Conservation (phyloP, 805 yeast species). For the Schizosaccharomyces japonicus region DNA sequence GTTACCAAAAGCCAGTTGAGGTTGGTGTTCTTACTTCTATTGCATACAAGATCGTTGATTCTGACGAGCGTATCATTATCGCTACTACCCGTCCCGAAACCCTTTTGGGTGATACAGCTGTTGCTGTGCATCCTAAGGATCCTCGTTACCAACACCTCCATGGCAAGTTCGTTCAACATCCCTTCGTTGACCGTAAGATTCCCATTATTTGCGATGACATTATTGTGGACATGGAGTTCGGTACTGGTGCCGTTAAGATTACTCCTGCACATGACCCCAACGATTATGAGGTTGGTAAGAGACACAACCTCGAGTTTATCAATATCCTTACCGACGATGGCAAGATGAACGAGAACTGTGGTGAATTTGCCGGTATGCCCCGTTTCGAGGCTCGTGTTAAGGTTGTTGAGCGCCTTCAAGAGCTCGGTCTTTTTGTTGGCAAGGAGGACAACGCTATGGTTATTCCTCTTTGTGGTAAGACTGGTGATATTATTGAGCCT, state of each 20-base stretch:
- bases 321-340: slow-evolving; percentile 88
- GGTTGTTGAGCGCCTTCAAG: slow-evolving; percentile 62
- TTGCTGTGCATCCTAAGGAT: slow-evolving; percentile 94
- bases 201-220: slow-evolving; percentile 79
- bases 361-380: slow-evolving; percentile 75
- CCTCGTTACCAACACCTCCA: slow-evolving; percentile 79
- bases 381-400: slow-evolving; percentile 78
- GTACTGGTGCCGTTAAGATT: slow-evolving; percentile 98
- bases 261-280: slow-evolving; percentile 96
- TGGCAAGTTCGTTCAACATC: slow-evolving; percentile 78
- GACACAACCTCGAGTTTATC: slow-evolving; percentile 68
- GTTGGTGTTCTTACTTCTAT: slow-evolving; percentile 93
- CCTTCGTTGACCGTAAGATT: slow-evolving; percentile 59
- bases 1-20: slow-evolving; percentile 60
- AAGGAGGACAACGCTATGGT: slow-evolving; percentile 91
- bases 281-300: slow-evolving; percentile 90
- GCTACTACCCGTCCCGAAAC: slow-evolving; percentile 99
- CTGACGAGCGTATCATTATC: slow-evolving; percentile 49
- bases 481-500: slow-evolving; percentile 94
- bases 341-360: slow-evolving; percentile 70
- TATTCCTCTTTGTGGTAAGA: slow-evolving; percentile 80
- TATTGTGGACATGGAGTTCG: slow-evolving; percentile 97
- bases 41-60: slow-evolving; percentile 55
- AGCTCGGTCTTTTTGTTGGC: slow-evolving; percentile 49
- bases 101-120: slow-evolving; percentile 88